Evolutionary conservation across 2,329 filamentous ascomycete species (phyloP).

Genomic region (Leptosphaerulina australis): DNA sequence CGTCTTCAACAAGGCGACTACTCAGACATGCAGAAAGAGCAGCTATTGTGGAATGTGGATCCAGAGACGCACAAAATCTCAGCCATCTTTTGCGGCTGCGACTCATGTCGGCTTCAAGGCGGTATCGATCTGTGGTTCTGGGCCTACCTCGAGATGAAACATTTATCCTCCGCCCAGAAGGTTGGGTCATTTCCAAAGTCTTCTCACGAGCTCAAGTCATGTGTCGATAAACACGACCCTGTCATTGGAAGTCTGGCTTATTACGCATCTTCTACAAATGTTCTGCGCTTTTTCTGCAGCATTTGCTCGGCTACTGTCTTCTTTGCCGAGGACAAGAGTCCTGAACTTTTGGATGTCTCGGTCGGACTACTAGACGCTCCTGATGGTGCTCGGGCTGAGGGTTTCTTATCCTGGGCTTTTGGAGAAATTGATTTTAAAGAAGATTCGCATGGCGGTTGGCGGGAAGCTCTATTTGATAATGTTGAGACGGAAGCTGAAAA

Average conservation of each 20-base stretch:
- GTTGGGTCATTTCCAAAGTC: conserved; percentile 39
- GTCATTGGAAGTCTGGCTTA: conserved; percentile 53
- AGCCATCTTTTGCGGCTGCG: conserved; percentile 54
- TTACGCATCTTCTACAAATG: conserved; percentile 53
- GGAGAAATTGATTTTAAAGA: conserved; percentile 34
- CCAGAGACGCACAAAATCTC: conserved; percentile 51
- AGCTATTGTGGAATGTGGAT: conserved; percentile 54
- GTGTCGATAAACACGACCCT: conserved; percentile 46
- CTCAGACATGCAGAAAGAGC: conserved; percentile 25
- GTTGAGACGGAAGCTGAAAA: conserved; percentile 46
- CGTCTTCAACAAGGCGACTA: conserved; percentile 47
- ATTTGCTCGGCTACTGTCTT: conserved; percentile 57
- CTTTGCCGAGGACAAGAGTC: conserved; percentile 50
- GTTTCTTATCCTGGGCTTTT: conserved; percentile 52
- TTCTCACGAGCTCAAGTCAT: conserved; percentile 43
- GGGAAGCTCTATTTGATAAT: conserved; percentile 43
- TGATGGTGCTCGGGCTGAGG: conserved; percentile 56
- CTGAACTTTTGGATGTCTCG: conserved; percentile 53
- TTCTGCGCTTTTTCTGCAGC: conserved; percentile 58
- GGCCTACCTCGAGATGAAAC: conserved; percentile 52
- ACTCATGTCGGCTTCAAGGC: conserved; percentile 54
- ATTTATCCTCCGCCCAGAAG: conserved; percentile 46
- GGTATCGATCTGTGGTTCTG: conserved; percentile 56
- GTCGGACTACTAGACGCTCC: conserved; percentile 54
- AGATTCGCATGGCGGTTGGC: conserved; percentile 52